Percentiles rank a stretch among this genome's conserved stretches.
These are phyloP conservation scores for Yamadazyma sp. DNA, from an alignment of 1,139 yeast genomes.

Conservation along the genomic window DNA sequence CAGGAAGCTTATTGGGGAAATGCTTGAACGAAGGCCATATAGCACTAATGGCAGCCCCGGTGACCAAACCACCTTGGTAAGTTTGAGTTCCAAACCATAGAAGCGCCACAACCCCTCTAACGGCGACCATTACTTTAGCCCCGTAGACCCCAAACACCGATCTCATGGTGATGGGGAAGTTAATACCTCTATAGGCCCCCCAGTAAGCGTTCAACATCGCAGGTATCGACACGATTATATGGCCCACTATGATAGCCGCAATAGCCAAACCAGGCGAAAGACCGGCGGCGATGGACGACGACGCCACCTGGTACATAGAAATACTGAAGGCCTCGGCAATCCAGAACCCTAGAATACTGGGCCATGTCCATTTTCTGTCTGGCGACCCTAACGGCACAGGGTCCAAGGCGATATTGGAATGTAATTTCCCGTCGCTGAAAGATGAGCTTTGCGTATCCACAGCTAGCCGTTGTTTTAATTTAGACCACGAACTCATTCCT, in stretches of 20 bases:
- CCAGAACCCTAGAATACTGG: conserved; percentile 14
- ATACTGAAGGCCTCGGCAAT: conserved; percentile 15
- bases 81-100: conserved; percentile 26
- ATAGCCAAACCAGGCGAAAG: conserved; percentile 19
- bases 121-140: conserved; percentile 17
- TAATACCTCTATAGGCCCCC: conserved; percentile 20
- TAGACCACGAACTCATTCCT: conserved; percentile 2
- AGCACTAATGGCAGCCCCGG: conserved; percentile 13
- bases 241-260: conserved; percentile 19
- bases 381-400: conserved; percentile 11
- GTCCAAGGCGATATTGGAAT: conserved; percentile 10
- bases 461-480: neutral
- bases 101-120: conserved; percentile 22
- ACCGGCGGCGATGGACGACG: conserved; percentile 13
- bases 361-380: conserved; percentile 14
- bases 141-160: conserved; percentile 18
- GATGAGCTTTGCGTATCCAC: conserved; percentile 8
- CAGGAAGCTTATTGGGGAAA: conserved; percentile 27
- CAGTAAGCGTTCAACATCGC: conserved; percentile 20
- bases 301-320: conserved; percentile 16
- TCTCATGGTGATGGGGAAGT: conserved; percentile 20
- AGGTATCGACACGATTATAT: conserved; percentile 25
- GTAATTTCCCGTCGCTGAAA: conserved; percentile 12
- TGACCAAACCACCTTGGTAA: conserved; percentile 23
- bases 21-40: conserved; percentile 17